Conservation (phyloP, 306 rosid genomes). For the Spatholobus suberectus region DNA sequence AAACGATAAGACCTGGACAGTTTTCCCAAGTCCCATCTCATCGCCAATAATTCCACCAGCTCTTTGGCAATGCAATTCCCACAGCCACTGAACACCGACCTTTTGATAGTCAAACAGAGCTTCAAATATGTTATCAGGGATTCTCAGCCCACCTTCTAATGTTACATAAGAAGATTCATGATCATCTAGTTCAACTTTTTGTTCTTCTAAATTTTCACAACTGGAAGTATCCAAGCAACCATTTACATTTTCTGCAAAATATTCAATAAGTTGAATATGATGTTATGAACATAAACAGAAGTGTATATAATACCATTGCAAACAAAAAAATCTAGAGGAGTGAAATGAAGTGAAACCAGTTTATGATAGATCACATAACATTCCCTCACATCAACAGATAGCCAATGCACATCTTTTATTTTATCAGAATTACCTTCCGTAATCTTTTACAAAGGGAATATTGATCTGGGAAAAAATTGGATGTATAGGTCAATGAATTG, state of each 20-base stretch:
- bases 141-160: conserved; percentile 90
- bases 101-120: conserved; percentile 96
- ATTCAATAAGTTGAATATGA: conserved; percentile 35
- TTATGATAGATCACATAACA: conserved; percentile 26
- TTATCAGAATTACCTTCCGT: conserved; percentile 16
- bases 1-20: conserved; percentile 89
- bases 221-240: conserved; percentile 54
- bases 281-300: conserved; percentile 2
- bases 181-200: conserved; percentile 57
- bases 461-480: neutral
- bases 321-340: conserved; percentile 32
- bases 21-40: conserved; percentile 99
- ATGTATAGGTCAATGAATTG: conserved; percentile 19
- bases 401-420: conserved; percentile 24
- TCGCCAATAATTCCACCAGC: conserved; percentile 99
- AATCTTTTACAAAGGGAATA: conserved; percentile 1
- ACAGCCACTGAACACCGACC: conserved; percentile 97
- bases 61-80: conserved; percentile 99
- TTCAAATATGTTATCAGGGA: conserved; percentile 72
- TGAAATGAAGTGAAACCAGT: conserved; percentile 28
- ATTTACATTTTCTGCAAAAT: conserved; percentile 61
- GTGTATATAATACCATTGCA: conserved; percentile 1
- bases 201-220: conserved; percentile 64
- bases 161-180: conserved; percentile 65
- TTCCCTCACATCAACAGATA: conserved; percentile 14